Conservation (phyloP, 1,284 basidiomycete species). For the Trichosporon ovoides region DNA sequence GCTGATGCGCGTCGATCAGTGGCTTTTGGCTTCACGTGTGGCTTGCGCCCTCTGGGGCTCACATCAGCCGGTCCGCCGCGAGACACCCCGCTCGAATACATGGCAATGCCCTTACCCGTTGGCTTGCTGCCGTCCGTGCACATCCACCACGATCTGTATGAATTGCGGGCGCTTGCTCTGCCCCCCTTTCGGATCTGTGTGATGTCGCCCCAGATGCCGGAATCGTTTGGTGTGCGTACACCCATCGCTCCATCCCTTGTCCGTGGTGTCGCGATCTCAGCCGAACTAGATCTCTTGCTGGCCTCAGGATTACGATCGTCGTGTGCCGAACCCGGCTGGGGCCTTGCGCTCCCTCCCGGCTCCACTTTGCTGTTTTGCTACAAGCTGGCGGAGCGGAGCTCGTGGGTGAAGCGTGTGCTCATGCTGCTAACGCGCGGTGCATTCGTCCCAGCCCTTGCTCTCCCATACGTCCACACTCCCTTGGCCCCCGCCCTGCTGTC, state of each 20-base stretch:
- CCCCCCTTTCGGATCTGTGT: neutral
- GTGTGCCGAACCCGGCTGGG: neutral
- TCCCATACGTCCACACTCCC: no score
- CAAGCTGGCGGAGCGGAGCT: neutral
- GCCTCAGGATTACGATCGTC: neutral
- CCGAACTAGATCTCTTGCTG: neutral
- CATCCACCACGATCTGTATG: no score
- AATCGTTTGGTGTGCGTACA: neutral
- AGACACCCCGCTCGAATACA: no score
- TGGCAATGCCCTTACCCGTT: no score
- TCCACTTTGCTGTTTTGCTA: neutral
- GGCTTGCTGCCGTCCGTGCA: no score
- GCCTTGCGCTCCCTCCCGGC: neutral
- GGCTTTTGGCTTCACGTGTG: neutral
- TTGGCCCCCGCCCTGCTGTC: no score
- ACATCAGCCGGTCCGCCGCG: no score
- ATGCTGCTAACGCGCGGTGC: no score
- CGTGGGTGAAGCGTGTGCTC: no score
- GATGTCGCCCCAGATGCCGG: neutral
- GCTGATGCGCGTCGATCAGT: slow-evolving; percentile 1
- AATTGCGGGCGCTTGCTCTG: neutral
- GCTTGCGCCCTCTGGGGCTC: no score
- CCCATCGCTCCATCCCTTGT: neutral
- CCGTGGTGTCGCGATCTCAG: neutral
- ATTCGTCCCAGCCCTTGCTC: no score